Base-by-base conservation (phyloP, 2,329 filamentous ascomycete species). In the Zymoseptoria ardabiliae region DNA sequence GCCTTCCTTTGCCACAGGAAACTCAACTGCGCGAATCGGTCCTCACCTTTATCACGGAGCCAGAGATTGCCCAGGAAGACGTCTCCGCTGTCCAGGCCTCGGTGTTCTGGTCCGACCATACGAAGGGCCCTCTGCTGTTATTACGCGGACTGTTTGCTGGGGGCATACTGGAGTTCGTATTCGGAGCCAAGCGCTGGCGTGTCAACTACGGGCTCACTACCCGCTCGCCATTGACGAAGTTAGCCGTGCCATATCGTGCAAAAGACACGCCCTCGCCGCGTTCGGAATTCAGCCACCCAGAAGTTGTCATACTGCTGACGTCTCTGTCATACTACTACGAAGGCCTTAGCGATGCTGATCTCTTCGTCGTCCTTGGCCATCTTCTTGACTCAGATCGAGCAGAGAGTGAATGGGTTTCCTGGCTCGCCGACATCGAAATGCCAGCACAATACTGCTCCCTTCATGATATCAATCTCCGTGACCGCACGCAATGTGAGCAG, bases 231-330 rank as follows among this genome's bases (percentile, higher is more conserved):
- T 54, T 62, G 2, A 71, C 67, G 4, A 65, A 58, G 25, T 80
- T 88, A 5, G 86, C 87, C 0, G 87, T 90, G 0, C 87, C 87
- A 0, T 90, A 81, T 52, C 77, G 82, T 10, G 84, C 85, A 0
- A 89, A 90, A 59, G 87, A 86, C 2, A 76, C 79, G 0, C 87
- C 87, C 0, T 81, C 80, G 0, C 79, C 82, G 0, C 79, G 83
- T 7, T 82, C 85, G 0, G 87, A 90, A 65, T 90, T 82, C 68
- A 84, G 85, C 0, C 86, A 91, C 62, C 85, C 86, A 0, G 82
- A 91, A 64, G 84, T 88, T 0, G 78, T 82, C 0, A 86, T 90
- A 2, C 45, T 85, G 0, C 75, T 91, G 1, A 91, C 87, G 0
- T 85, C 82, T 13, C 72, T 91, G 0, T 79, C 82, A 0, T 89